Evolutionary conservation across 2,329 filamentous ascomycete genomes (phyloP), one percentile per base, ranked within the genome.

Genomic region (Phoma herbarum): DNA sequence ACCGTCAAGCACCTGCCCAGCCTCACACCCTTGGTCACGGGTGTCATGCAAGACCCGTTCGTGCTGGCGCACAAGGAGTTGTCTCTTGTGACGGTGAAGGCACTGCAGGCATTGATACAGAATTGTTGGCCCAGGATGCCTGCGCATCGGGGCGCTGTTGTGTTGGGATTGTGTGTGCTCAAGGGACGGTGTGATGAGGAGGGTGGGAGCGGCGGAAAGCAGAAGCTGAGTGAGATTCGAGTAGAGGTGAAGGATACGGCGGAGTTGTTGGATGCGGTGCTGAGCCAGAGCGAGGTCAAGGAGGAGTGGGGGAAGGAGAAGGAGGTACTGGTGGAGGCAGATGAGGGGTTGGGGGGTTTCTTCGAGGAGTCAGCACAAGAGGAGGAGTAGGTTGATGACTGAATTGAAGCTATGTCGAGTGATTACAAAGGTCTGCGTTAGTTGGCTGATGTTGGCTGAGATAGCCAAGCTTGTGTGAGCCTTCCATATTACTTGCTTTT

Each of bases 61-160:
- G 83, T 84, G 1, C 78, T 84, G 10, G 80, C 83, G 1, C 80
- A 85, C 61, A 79, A 84, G 1, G 77, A 81, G 0, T 78, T 88
- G 1, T 76, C 92, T 1, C 52, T 82, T 0, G 80, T 84, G 0
- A 83, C 86, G 0, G 74, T 83, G 2, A 73, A 79, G 18, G 82
- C 86, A 1, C 67, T 92, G 22, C 83, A 86, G 51, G 77, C 79
- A 0, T 78, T 89, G 14, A 78, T 96, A 11, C 65, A 83, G 12
- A 88, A 84, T 59, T 86, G 86, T 58, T 93, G 92, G 88, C 89
- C 90, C 11, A 82, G 92, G 4, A 79, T 96, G 5, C 76, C 80
- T 49, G 77, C 79, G 28, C 88, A 91, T 79, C 80, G 85, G 26
- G 85, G 84, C 4, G 86, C 90, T 59, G 78, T 94, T 6, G 73